Base-by-base conservation (phyloP, 108 stramenopile species). In the Pseudonitzschia multistriata region DNA sequence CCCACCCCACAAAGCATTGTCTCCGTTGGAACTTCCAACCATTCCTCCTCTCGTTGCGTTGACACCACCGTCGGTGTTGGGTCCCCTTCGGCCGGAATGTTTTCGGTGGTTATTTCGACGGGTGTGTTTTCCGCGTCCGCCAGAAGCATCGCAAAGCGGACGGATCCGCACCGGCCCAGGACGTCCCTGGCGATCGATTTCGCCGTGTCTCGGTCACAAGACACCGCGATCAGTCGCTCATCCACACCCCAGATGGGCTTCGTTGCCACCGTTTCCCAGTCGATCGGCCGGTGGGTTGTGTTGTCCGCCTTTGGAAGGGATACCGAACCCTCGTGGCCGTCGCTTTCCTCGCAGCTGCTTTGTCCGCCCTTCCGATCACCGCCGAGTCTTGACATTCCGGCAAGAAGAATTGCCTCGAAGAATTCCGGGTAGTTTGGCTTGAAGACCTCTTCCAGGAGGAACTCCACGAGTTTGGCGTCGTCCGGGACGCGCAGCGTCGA, bases 221-320 rank as follows among this genome's bases (percentile, higher is more conserved):
- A 5, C 29, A 59, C 57, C 3, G 34, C 34, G 33, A 59, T 25
- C 33, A 59, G 31, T 59, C 57, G 0, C 0, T 59, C 57, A n/a
- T 59, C 34, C 7, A 59, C 57, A 59, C 17, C 57, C 57, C 57
- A 59, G 0, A 59, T 59, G 13, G 57, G 57, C 17, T 30, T 59
- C 5, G 57, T 33, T 35, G n/a, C 19, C 5, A 59, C 57, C n/a
- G 33, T 30, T 14, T 59, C 57, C 57, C 57, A 59, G 8, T 59
- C 10, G 8, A 59, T 33, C 0, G 11, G 10, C 3, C 33, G 31
- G 35, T 35, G 6, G 7, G 34, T 52, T 2, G 50, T 52, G 8
- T 52, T 52, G 2, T 19, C 11, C 11, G 24, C 50, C 15, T 10
- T 10, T 52, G 50, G 19, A 10, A 0, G 22, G 24, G 42, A 2